These are phyloP conservation scores for Fusarium temperatum DNA, from an alignment of 2,329 filamentous ascomycete species.

Conservation along the genomic window DNA sequence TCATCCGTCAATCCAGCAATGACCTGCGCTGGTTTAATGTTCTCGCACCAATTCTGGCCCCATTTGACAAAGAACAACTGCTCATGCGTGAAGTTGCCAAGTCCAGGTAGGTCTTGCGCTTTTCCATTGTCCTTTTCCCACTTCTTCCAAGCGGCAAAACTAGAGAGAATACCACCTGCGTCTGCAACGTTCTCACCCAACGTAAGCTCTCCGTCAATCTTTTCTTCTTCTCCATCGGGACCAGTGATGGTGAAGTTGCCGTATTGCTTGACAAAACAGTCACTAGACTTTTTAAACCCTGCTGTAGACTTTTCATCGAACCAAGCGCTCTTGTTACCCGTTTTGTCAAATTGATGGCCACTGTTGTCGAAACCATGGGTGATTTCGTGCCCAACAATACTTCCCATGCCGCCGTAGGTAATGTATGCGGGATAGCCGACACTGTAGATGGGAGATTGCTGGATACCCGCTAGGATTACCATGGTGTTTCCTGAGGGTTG, in stretches of 20 bases:
- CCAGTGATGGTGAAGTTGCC: conserved; percentile 66
- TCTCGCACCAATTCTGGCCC: conserved; percentile 73
- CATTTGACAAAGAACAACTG: conserved; percentile 76
- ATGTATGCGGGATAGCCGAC: conserved; percentile 70
- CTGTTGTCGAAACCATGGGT: conserved; percentile 75
- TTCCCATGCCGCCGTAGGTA: conserved; percentile 73
- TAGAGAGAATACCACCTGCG: conserved; percentile 70
- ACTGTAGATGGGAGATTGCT: conserved; percentile 74
- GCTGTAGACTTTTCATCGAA: conserved; percentile 68
- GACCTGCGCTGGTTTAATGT: conserved; percentile 66
- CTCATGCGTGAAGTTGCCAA: conserved; percentile 70
- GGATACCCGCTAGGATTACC: conserved; percentile 67
- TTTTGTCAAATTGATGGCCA: conserved; percentile 71
- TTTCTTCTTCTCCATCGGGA: conserved; percentile 62
- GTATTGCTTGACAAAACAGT: conserved; percentile 77
- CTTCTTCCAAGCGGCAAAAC: conserved; percentile 73
- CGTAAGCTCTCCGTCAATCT: conserved; percentile 70
- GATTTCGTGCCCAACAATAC: conserved; percentile 73
- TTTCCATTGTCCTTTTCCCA: conserved; percentile 58
- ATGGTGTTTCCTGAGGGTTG: conserved; percentile 71
- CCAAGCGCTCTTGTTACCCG: conserved; percentile 72
- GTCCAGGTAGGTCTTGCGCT: conserved; percentile 65
- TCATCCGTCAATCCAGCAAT: conserved; percentile 68
- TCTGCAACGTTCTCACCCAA: conserved; percentile 77
- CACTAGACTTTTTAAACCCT: conserved; percentile 63